Evolutionary conservation across 495 filamentous ascomycete species (phyloP).

Genomic region (Aspergillus indologenus): DNA sequence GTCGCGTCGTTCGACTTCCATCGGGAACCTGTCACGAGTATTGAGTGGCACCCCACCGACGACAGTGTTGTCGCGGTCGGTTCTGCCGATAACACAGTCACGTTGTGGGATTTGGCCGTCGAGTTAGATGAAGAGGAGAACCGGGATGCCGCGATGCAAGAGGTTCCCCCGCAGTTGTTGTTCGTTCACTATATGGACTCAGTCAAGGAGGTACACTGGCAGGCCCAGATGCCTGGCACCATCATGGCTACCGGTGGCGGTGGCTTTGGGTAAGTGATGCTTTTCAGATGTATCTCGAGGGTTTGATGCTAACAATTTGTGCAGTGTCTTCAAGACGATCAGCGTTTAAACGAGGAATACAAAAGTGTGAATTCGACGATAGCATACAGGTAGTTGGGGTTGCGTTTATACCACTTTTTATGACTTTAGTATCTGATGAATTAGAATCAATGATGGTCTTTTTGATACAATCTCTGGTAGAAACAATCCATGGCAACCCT

Average conservation of each 20-base stretch:
- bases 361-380: constrained; percentile 13
- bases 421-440: not conserved
- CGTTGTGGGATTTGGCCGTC: constrained; percentile 94
- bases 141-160: constrained; percentile 79
- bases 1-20: constrained; percentile 92
- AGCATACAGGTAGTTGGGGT: constrained; percentile 4
- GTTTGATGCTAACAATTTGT: constrained; percentile 21
- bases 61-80: constrained; percentile 92
- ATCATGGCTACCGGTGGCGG: constrained; percentile 85
- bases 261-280: constrained; percentile 64
- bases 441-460: not conserved
- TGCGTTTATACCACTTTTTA: constrained; percentile 7
- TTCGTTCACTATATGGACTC: constrained; percentile 95
- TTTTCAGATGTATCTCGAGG: constrained; percentile 1
- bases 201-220: constrained; percentile 96
- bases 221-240: constrained; percentile 90
- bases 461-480: not conserved
- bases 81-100: constrained; percentile 89
- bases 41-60: constrained; percentile 97
- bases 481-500: too few relatives aligned
- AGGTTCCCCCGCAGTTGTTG: constrained; percentile 89
- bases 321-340: constrained; percentile 55
- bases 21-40: constrained; percentile 88
- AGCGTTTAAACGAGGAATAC: constrained; percentile 47
- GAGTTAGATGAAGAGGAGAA: constrained; percentile 96